Evolutionary conservation across 106 monocot genomes (phyloP), one percentile per base, ranked within the genome.

Genomic region (Phalaenopsis aphrodite): DNA sequence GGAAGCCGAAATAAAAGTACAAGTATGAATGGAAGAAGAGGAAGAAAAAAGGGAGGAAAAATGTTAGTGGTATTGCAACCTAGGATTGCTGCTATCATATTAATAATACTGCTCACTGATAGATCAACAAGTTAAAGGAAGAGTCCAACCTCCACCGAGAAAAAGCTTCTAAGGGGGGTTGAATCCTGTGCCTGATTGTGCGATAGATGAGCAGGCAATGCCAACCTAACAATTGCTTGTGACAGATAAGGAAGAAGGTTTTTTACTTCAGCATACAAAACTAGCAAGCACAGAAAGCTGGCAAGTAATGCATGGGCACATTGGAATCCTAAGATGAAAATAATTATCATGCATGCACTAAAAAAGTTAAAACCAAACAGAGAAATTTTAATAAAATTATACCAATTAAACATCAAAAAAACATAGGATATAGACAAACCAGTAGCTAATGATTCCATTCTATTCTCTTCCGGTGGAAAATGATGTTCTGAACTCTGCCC

Each of bases 381-480:
- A 7, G 24, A 2, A 65, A 24, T 65, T 65, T 65, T 65, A 65
- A 24, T 65, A 21, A 21, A 65, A 2, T 21, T 9, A 24, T 24
- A 52, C 12, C 12, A 23, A 24, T 65, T 24, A 65, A 65, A 65
- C 64, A 65, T 30, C 64, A 65, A 38, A 14, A 14, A 71, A 71
- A 38, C 71, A 36, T 12, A 71, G 36, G 15, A 38, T 14, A 75
- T 17, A 47, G 76, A 76, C 76, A 3, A 12, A 76, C 76, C 76
- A 76, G 76, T 76, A 52, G 76, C 80, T 77, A 87, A 74, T 23
- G 85, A 73, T 24, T 82, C 87, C 82, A 82, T 80, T 43, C 82
- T 78, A 61, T 78, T 76, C 57, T 83, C 87, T 55, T 86, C 84
- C 14, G 79, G 17, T 38, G 82, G 9, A 46, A 86, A 65, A 12